Evolutionary conservation across 768 basidiomycete species (phyloP).

Genomic region (Dioszegia aurantiaca): DNA sequence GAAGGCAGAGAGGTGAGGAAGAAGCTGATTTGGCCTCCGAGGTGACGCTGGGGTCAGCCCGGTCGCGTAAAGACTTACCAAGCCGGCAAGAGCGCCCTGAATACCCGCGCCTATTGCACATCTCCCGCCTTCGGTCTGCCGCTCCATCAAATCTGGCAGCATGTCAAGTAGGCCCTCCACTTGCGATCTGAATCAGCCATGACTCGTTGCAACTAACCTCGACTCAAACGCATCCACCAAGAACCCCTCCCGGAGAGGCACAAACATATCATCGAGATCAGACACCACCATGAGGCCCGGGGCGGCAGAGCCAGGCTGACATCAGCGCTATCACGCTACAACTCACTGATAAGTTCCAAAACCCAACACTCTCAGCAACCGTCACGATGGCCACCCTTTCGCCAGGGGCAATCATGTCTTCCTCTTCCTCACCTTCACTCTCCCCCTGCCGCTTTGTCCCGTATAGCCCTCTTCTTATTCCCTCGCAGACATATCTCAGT

Average conservation of each 20-base stretch:
- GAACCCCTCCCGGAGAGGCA: conserved; percentile 68
- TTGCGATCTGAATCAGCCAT: conserved; percentile 56
- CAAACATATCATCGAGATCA: conserved; percentile 89
- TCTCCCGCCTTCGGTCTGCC: conserved; percentile 54
- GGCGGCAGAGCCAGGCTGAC: conserved; percentile 14
- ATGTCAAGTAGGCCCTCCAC: conserved; percentile 67
- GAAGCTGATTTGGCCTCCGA: conserved; percentile 71
- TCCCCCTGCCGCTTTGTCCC: conserved; percentile 53
- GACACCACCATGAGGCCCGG: conserved; percentile 68
- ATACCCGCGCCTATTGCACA: conserved; percentile 78
- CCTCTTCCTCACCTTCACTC: conserved; percentile 54
- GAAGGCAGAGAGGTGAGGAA: conserved; percentile 71
- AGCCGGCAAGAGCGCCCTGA: conserved; percentile 65
- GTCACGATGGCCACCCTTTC: conserved; percentile 70
- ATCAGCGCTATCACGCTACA: not conserved
- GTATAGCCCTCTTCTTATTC: conserved; percentile 65
- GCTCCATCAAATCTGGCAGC: conserved; percentile 63
- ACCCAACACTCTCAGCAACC: conserved; percentile 75
- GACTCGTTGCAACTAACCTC: conserved; percentile 58
- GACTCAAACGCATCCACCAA: conserved; percentile 73
- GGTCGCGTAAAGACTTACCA: conserved; percentile 57
- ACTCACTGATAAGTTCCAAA: conserved; percentile 75
- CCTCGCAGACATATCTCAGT: conserved; percentile 59
- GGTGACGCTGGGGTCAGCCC: conserved; percentile 25
- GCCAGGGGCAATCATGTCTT: conserved; percentile 27